Evolutionary conservation across 345 rosid species (phyloP), one percentile per base, ranked within the genome.

Genomic region (Populus ilicifolia): DNA sequence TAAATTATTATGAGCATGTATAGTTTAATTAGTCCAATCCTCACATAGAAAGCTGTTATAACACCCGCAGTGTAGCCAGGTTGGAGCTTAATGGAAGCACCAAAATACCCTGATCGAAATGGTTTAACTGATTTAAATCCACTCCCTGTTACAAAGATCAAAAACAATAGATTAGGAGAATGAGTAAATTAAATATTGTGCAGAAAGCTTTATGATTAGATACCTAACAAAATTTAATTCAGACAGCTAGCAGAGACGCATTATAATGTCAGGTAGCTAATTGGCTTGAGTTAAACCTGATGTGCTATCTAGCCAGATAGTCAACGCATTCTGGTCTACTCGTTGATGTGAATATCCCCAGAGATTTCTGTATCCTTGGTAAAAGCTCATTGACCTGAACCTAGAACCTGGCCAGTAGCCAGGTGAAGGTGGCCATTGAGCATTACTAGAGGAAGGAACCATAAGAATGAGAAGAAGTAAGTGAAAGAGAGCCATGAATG

Each of bases 11-110:
- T 41, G 13, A 41, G 44, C 11, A 41, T 41, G 2, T 41, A 41
- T 41, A 41, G 12, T 41, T 41, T 41, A 33, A 33, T 33, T 33
- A 76, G 35, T 38, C 1, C 23, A 35, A 13, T 72, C 66, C 98
- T 89, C 78, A 93, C 98, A 83, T 96, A 93, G 75, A 96, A 89
- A 65, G 99, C 87, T 78, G 97, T 96, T 43, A 93, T 93, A 67
- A 96, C 99, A 69, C 99, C 99, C 2, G 98, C 99, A 29, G 97
- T 92, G 82, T 96, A 96, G 9, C 99, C 99, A 27, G 95, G 86
- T 44, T 96, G 99, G 69, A 96, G 90, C 83, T 88, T 92, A 70
- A 96, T 88, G 69, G 92, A 87, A 11, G 98, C 94, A 48, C 94
- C 98, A 79, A 96, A 96, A 80, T 93, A 93, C 9, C 99, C 97